Conservation (phyloP, 2,329 filamentous ascomycete species). For the Nemania sp. region DNA sequence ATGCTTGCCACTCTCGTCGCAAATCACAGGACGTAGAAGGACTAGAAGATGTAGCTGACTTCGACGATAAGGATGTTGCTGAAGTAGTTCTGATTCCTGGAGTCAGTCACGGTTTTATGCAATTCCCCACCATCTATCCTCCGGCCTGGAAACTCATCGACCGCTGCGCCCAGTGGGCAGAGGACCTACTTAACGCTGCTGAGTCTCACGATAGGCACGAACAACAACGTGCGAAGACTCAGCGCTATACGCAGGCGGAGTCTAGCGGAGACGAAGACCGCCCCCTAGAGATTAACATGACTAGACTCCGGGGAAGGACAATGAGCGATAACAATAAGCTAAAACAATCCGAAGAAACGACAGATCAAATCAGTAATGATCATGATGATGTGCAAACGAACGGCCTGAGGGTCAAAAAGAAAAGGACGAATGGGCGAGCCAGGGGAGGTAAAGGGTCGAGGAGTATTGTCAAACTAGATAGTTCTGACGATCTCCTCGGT, state of each 20-base stretch:
- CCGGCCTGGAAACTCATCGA: conserved; percentile 89
- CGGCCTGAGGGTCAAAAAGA: conserved; percentile 32
- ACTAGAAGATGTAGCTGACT: conserved; percentile 54
- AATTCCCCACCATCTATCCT: conserved; percentile 86
- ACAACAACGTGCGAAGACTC: conserved; percentile 26
- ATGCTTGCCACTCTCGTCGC: conserved; percentile 53
- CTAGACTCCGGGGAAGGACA: conserved; percentile 42
- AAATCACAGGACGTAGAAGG: conserved; percentile 56
- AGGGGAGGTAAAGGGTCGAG: conserved; percentile 44
- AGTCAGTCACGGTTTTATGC: conserved; percentile 90
- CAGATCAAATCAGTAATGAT: conserved; percentile 25
- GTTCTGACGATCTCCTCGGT: conserved; percentile 60
- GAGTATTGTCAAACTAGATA: conserved; percentile 57
- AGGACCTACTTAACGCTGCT: conserved; percentile 68
- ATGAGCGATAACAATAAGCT: conserved; percentile 29
- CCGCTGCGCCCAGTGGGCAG: conserved; percentile 78
- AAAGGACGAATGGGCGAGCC: conserved; percentile 29
- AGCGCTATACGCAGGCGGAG: conserved; percentile 58
- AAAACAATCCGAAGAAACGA: conserved; percentile 13
- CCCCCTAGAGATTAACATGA: conserved; percentile 79
- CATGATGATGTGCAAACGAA: conserved; percentile 7
- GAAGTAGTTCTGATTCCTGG: conserved; percentile 86
- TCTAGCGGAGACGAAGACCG: conserved; percentile 78
- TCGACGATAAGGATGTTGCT: conserved; percentile 73
- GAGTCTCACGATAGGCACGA: conserved; percentile 45